Conservation (phyloP, 2,329 filamentous ascomycete genomes). For the Scopulariopsis brevicaulis region DNA sequence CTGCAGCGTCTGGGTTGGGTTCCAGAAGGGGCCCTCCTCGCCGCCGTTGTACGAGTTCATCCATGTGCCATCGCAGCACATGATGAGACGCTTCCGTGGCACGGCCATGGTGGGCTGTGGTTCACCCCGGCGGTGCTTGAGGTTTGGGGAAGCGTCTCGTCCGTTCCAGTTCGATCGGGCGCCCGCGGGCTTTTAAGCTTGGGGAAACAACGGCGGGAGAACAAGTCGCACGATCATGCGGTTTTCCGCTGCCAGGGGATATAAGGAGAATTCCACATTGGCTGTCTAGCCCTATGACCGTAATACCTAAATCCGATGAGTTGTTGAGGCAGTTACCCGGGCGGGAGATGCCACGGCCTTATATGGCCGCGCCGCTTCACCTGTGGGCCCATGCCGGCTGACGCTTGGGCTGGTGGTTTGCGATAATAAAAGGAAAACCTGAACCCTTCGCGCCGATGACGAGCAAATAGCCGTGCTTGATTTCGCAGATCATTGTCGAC, state of each 20-base stretch:
- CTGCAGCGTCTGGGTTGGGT: slow-evolving; percentile 28
- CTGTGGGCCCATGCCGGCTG: too few relatives aligned
- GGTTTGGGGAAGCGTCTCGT: background rate
- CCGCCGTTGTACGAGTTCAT: slow-evolving; percentile 40
- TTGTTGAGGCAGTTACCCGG: background rate
- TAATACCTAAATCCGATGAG: background rate
- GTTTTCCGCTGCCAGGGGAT: background rate
- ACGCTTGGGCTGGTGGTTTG: too few relatives aligned
- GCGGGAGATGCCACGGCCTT: background rate
- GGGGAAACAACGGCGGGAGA: background rate
- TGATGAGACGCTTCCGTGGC: slow-evolving; percentile 31
- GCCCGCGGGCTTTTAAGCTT: background rate
- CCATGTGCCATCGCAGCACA: slow-evolving; percentile 44
- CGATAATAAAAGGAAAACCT: too few relatives aligned
- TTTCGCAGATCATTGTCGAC: background rate
- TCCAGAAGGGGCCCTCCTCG: slow-evolving; percentile 23
- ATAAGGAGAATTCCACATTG: background rate
- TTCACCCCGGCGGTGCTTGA: background rate
- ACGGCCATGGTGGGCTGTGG: background rate
- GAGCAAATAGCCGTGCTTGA: background rate
- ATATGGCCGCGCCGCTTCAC: background rate
- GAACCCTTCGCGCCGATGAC: background rate
- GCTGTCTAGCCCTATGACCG: background rate
- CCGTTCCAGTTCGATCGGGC: background rate
- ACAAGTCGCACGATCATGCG: background rate